phyloP scores from a whole-genome alignment of 129 eudicot species.

The sunflower (Helianthus annuus) region HanXRQr2.0-SUNRISE NC_035434.2:135795401-135795900 shows the following conservation, averaged over 20 bases:
- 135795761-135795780: not conserved
- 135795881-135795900: not conserved
- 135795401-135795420: not conserved
- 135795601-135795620: no score
- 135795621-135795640: no score
- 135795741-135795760: not conserved
- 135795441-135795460: not conserved
- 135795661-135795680: no score
- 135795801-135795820: not conserved
- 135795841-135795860: not conserved
- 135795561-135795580: constrained; percentile 14
- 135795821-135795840: not conserved
- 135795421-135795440: constrained; percentile 12
- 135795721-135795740: not conserved
- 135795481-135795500: constrained; percentile 31
- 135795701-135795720: no score
- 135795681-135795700: no score
- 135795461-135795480: constrained; percentile 30
- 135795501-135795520: constrained; percentile 34
- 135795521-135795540: constrained; percentile 34
- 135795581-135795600: no score
- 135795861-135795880: not conserved
- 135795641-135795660: no score
- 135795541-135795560: constrained; percentile 56
- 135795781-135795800: not conserved